Evolutionary conservation across 768 basidiomycete genomes (phyloP), one percentile per base, ranked within the genome.

Genomic region (Myochromella boudieri): DNA sequence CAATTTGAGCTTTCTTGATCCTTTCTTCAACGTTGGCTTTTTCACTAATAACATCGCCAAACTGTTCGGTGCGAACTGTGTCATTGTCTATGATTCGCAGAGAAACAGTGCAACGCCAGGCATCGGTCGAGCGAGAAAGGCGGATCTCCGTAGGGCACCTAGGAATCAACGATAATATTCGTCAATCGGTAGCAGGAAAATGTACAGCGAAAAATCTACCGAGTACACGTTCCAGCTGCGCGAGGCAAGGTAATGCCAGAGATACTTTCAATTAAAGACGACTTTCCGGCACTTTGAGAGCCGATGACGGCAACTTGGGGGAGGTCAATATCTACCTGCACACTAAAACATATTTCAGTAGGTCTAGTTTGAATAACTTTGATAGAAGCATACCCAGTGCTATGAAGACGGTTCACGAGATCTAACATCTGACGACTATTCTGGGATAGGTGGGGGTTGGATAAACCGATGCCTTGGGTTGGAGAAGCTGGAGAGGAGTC

Each of bases 301-400:
- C 87, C 87, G 14, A 87, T 76, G 33, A 88, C 87, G 0, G 80
- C 82, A 25, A 90, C 87, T 51, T 81, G 78, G 0, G 88, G 87
- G 0, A 90, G 65, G 54, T 87, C 84, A 8, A 91, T 78, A 42
- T 89, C 84, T 11, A 76, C 68, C 50, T 87, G 79, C 0, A 84
- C 83, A 0, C 87, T 88, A 17, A 41, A 28, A 11, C 12, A 44
- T 22, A 25, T 27, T 12, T 38, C 15, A 44, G 43, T 24, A 11
- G 2, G 48, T 6, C 3, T 10, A 14, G 24, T 24, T 18, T 3
- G 8, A n/a, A 9, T 14, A 43, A 21, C 12, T 36, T 44, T 33
- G 9, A 1, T 10, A 11, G 34, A 26, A 8, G 52, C 66, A 7
- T 50, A 81, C 82, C 82, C 82, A 0, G 78, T 81, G 29, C 60